Conservation (phyloP, 345 rosid species). For the Hypericum perforatum region DNA sequence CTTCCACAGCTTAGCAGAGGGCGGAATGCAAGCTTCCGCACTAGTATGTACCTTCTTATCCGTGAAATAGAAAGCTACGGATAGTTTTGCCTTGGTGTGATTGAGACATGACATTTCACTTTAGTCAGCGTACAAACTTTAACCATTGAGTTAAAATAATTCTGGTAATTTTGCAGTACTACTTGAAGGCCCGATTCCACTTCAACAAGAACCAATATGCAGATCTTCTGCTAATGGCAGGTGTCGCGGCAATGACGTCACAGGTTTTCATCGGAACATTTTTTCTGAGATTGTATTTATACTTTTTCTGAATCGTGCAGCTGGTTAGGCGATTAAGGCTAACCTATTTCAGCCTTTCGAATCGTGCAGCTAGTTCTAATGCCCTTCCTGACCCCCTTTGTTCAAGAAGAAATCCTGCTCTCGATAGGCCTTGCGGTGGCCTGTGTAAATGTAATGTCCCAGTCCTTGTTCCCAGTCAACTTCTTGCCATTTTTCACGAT, state of each 20-base stretch:
- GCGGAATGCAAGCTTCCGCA: slow-evolving; percentile 50
- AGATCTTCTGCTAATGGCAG: slow-evolving; percentile 47
- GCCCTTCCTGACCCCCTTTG: slow-evolving; percentile 47
- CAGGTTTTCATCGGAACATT: slow-evolving; percentile 32
- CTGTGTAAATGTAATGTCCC: slow-evolving; percentile 30
- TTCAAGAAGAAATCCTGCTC: slow-evolving; percentile 60
- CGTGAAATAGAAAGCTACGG: not conserved
- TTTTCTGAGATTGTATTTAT: not conserved
- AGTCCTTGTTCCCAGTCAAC: not conserved
- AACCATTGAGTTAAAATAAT: not conserved
- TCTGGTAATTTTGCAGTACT: slow-evolving; percentile 42
- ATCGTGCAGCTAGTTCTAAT: slow-evolving; percentile 53
- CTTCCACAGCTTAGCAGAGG: slow-evolving; percentile 56
- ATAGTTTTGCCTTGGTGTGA: not conserved
- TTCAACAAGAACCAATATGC: slow-evolving; percentile 73
- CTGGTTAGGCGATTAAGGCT: not conserved
- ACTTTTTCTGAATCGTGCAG: too few species aligned
- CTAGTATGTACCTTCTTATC: slow-evolving; percentile 30
- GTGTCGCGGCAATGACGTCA: slow-evolving; percentile 44
- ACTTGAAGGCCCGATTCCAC: slow-evolving; percentile 81
- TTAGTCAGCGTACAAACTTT: not conserved
- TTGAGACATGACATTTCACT: too few species aligned
- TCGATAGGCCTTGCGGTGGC: slow-evolving; percentile 53
- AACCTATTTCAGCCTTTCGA: not conserved
- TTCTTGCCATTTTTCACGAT: not conserved